Conservation (phyloP, 2,329 filamentous ascomycete species). For the Ceratocystis ficicola region DNA sequence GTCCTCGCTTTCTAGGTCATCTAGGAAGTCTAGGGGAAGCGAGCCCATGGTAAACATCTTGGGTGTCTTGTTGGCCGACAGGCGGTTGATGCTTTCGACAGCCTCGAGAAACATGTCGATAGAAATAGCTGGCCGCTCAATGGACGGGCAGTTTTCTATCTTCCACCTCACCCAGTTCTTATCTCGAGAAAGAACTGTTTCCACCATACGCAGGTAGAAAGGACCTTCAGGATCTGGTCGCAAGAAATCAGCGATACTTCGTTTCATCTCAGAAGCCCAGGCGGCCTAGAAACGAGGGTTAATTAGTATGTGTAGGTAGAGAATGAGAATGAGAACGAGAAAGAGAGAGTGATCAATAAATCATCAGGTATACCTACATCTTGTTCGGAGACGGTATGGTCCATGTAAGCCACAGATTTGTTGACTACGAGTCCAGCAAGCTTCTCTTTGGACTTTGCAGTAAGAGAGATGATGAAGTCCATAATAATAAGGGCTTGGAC, state of each 20-base stretch:
- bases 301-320: constrained; percentile 9
- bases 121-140: constrained; percentile 62
- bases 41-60: constrained; percentile 58
- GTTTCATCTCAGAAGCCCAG: constrained; percentile 73
- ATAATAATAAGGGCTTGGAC: constrained; percentile 91
- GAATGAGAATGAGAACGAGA: background rate
- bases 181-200: constrained; percentile 86
- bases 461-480: constrained; percentile 88
- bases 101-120: constrained; percentile 57
- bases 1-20: constrained; percentile 40
- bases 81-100: constrained; percentile 50
- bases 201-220: constrained; percentile 92
- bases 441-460: constrained; percentile 68
- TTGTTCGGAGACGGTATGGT: constrained; percentile 65
- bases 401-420: constrained; percentile 73
- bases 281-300: constrained; percentile 40
- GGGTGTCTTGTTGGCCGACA: constrained; percentile 58
- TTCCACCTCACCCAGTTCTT: constrained; percentile 99
- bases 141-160: constrained; percentile 79
- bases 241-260: constrained; percentile 69
- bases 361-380: constrained; percentile 46
- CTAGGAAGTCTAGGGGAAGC: constrained; percentile 66
- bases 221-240: constrained; percentile 70
- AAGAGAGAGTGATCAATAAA: background rate
- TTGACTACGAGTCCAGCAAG: constrained; percentile 57